A percentile compares a stretch with the other conserved stretches of the same genome.
Conservation (phyloP, 2,329 filamentous ascomycete genomes). For the Botrytis porri region DNA sequence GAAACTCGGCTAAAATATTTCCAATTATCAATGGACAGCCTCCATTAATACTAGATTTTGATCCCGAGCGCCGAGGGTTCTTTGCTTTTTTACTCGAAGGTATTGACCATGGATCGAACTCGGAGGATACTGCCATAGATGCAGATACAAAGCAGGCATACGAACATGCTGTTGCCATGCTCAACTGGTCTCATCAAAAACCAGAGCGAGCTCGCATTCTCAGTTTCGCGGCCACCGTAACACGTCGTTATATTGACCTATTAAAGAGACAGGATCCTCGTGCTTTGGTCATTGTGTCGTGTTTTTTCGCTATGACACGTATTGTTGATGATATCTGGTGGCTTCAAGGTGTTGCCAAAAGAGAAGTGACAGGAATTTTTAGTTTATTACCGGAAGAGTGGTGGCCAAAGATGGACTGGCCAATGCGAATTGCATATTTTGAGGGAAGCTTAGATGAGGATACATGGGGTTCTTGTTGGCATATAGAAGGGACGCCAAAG, state of each 20-base stretch:
- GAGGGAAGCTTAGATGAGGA: slow-evolving; percentile 34
- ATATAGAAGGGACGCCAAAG: slow-evolving; percentile 21
- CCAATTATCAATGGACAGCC: slow-evolving; percentile 64
- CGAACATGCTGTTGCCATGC: slow-evolving; percentile 60
- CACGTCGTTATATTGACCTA: slow-evolving; percentile 57
- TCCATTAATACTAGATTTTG: slow-evolving; percentile 57
- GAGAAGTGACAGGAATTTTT: slow-evolving; percentile 58
- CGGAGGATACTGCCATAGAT: slow-evolving; percentile 27
- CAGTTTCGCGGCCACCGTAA: slow-evolving; percentile 63
- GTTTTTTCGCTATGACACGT: slow-evolving; percentile 37
- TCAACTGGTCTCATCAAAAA: slow-evolving; percentile 64
- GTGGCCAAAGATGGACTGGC: slow-evolving; percentile 38
- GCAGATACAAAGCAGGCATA: slow-evolving; percentile 53
- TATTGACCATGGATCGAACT: slow-evolving; percentile 53
- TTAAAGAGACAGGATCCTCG: slow-evolving; percentile 53
- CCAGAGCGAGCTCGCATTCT: slow-evolving; percentile 57
- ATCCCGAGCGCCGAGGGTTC: slow-evolving; percentile 52
- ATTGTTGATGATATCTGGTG: slow-evolving; percentile 53
- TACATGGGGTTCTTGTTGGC: slow-evolving; percentile 31
- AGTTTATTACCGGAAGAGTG: slow-evolving; percentile 33
- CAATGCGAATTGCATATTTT: slow-evolving; percentile 33
- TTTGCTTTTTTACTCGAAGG: slow-evolving; percentile 59
- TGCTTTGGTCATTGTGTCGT: slow-evolving; percentile 34
- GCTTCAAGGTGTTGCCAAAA: slow-evolving; percentile 63
- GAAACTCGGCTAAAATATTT: slow-evolving; percentile 54